Evolutionary conservation across 2,329 filamentous ascomycete species (phyloP).

Genomic region (Alternaria brassicae): DNA sequence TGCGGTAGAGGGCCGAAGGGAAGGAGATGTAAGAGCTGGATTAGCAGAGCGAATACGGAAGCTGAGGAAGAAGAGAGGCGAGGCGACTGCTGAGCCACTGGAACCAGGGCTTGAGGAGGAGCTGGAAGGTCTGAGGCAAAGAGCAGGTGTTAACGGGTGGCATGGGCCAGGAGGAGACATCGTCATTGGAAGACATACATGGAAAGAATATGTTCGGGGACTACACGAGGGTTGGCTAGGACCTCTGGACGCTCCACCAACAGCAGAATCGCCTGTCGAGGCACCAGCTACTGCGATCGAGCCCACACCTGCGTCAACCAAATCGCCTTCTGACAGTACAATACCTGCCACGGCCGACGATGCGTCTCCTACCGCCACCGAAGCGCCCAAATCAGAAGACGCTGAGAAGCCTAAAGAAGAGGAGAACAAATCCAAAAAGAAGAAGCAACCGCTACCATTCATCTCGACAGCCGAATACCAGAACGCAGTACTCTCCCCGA

Average conservation of each 20-base stretch:
- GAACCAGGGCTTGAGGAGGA: slow-evolving; percentile 64
- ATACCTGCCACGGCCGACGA: slow-evolving; percentile 38
- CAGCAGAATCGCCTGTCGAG: slow-evolving; percentile 29
- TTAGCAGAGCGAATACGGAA: slow-evolving; percentile 85
- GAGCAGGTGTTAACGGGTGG: slow-evolving; percentile 73
- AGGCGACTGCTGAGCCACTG: slow-evolving; percentile 54
- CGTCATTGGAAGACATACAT: slow-evolving; percentile 87
- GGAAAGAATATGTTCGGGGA: slow-evolving; percentile 96
- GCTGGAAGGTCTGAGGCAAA: slow-evolving; percentile 68
- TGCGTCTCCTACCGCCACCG: slow-evolving; percentile 42
- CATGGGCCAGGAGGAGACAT: slow-evolving; percentile 81
- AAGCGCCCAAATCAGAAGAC: slow-evolving; percentile 37
- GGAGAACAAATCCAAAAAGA: slow-evolving; percentile 56
- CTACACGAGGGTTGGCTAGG: slow-evolving; percentile 97
- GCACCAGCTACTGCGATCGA: slow-evolving; percentile 20
- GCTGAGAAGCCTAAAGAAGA: slow-evolving; percentile 45
- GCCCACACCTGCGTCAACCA: slow-evolving; percentile 11
- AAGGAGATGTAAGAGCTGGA: slow-evolving; percentile 90
- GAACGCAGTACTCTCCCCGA: slow-evolving; percentile 67
- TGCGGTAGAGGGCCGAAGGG: slow-evolving; percentile 86
- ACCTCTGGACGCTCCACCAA: slow-evolving; percentile 70
- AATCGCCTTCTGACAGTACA: slow-evolving; percentile 20
- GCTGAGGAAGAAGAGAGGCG: slow-evolving; percentile 65
- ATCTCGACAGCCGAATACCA: slow-evolving; percentile 81
- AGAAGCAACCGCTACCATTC: slow-evolving; percentile 68